Percentiles rank a stretch among this genome's conserved stretches.
Conservation (phyloP, 768 basidiomycete genomes). For the Agaricus blazei region DNA sequence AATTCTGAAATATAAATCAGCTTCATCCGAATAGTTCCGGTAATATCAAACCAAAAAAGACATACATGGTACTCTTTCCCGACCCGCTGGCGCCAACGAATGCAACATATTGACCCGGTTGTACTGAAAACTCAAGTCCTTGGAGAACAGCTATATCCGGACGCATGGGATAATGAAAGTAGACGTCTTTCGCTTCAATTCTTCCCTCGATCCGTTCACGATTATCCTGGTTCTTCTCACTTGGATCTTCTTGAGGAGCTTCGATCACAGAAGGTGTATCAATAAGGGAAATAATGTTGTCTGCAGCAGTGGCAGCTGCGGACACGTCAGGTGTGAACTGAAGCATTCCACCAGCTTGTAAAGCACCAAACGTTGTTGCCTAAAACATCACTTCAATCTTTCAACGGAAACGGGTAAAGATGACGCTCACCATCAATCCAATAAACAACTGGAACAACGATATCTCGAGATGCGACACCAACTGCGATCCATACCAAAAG, state of each 20-base stretch:
- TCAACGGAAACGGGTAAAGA: background rate
- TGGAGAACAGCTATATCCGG: conserved; percentile 71
- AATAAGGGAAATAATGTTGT: conserved; percentile 59
- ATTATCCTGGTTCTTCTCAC: conserved; percentile 35
- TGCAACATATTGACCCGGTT: conserved; percentile 67
- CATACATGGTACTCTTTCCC: conserved; percentile 67
- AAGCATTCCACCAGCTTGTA: conserved; percentile 75
- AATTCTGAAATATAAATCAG: conserved; percentile 32
- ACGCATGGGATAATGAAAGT: conserved; percentile 80
- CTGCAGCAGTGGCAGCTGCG: conserved; percentile 64
- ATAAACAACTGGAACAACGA: conserved; percentile 63
- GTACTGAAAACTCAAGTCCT: conserved; percentile 53
- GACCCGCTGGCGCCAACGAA: conserved; percentile 69
- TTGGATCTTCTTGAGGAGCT: conserved; percentile 44
- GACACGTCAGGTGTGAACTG: conserved; percentile 77
- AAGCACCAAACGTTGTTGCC: conserved; percentile 54
- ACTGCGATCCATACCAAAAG: conserved; percentile 61
- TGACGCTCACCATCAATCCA: conserved; percentile 54
- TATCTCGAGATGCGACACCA: conserved; percentile 46
- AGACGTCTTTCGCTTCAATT: conserved; percentile 46
- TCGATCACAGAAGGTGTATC: conserved; percentile 70
- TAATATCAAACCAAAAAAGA: background rate
- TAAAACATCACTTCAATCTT: background rate
- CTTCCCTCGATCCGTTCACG: background rate
- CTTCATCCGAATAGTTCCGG: background rate